Base-by-base conservation (phyloP, 2,329 filamentous ascomycete species). In the Aspergillus sp. region DNA sequence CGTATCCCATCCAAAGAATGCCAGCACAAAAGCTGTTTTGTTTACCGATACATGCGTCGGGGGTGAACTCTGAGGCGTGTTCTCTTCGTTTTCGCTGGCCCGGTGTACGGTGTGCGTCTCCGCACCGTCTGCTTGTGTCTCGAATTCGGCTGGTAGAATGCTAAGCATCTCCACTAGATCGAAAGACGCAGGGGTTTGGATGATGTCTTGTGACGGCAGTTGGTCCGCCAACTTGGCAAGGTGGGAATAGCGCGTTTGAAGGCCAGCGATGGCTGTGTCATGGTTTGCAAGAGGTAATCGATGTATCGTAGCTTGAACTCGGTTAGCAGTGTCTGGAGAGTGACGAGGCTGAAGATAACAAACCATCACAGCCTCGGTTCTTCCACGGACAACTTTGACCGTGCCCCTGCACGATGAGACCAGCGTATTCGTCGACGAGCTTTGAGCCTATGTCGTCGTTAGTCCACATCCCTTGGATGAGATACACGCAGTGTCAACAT, bases 311-410 rank as follows among this genome's bases (percentile, higher is more conserved):
- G 81, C 81, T 82, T 56, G 14, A 38, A 42, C 7, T n/a, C 16
- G 23, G 52, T 71, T 50, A 69, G 58, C 44, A 41, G 45, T 17
- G 16, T 42, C 32, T 31, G 1, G 16, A 17, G 21, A 16, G 3
- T 48, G 10, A 5, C 21, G n/a, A n/a, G n/a, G n/a, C n/a, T 21
- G 9, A n/a, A 16, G 34, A 19, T 19, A 50, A 59, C 67, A 47
- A 77, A 90, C 88, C 86, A 71, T 96, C 91, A 68, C 92, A 97
- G n/a, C 91, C 91, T 54, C 85, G 85, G 68, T 85, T 88, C 62
- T 85, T 84, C 94, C 93, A 99, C 16, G 94, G 78, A 66, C 93
- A 99, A 56, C 85, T 86, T 48, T 91, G 86, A 23, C 86, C 81
- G 68, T 99, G 93, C 2, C 86, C 88, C 20, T 84, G 80, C 13